Evolutionary conservation across 1,139 yeast genomes (phyloP).

Genomic region (Torulaspora pretoriensis): DNA sequence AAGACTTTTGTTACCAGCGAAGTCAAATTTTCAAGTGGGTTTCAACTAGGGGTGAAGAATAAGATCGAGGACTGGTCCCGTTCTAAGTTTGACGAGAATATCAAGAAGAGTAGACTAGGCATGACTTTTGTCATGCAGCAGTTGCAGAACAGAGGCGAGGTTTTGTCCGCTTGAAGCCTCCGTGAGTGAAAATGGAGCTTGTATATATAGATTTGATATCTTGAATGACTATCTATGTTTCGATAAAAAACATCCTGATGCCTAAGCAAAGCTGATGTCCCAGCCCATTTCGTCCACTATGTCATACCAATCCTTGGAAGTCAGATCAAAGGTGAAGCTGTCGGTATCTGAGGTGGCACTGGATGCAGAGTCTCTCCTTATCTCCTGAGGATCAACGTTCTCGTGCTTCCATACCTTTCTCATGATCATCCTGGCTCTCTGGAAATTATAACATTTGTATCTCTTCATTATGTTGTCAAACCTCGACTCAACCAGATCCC

Average conservation of each 20-base stretch:
- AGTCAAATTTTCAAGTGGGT: conserved; percentile 73
- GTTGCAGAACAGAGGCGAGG: conserved; percentile 37
- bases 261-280: conserved; percentile 69
- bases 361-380: conserved; percentile 36
- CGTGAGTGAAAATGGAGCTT: neutral
- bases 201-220: conserved; percentile 3
- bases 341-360: conserved; percentile 31
- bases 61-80: conserved; percentile 83
- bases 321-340: conserved; percentile 34
- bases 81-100: conserved; percentile 61
- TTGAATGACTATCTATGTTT: conserved; percentile 2
- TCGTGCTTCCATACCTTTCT: conserved; percentile 55
- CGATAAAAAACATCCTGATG: neutral
- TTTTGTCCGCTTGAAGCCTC: conserved; percentile 1
- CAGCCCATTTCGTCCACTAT: conserved; percentile 64
- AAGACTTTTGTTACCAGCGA: conserved; percentile 37
- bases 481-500: conserved; percentile 48
- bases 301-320: conserved; percentile 52
- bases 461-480: conserved; percentile 54
- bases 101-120: conserved; percentile 65
- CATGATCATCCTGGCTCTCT: conserved; percentile 55
- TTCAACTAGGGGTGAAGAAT: conserved; percentile 52
- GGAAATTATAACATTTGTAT: conserved; percentile 65
- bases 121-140: conserved; percentile 73
- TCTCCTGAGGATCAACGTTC: conserved; percentile 21